Conservation (phyloP, 2,329 filamentous ascomycete species). For the Colletotrichum filicis region DNA sequence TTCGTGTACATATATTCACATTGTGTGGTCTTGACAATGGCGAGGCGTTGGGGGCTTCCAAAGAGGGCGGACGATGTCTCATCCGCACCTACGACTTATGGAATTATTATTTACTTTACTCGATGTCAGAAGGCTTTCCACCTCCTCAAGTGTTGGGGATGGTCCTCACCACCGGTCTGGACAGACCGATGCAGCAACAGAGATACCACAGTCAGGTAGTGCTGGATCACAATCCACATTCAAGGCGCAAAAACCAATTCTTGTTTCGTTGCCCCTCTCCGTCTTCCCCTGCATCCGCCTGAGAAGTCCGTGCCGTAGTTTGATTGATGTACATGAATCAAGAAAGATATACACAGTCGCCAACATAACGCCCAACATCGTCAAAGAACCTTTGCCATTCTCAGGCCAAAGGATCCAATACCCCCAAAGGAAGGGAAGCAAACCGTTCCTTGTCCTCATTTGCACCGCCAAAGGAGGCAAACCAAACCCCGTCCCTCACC, state of each 20-base stretch:
- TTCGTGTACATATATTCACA: constrained; percentile 18
- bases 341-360: neutral
- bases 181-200: constrained; percentile 8
- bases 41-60: constrained; percentile 29
- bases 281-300: neutral
- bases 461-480: neutral
- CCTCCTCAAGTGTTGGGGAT: neutral
- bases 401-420: neutral
- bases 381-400: neutral
- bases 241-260: constrained; percentile 15
- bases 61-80: neutral
- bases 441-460: neutral
- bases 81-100: constrained; percentile 18
- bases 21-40: constrained; percentile 11
- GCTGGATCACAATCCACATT: constrained; percentile 31
- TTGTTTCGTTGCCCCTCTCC: constrained; percentile 3
- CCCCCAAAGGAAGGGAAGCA: neutral
- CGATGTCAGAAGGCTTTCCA: constrained; percentile 1
- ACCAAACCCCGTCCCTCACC: neutral
- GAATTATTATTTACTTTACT: constrained; percentile 24
- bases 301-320: neutral
- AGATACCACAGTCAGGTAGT: constrained; percentile 15
- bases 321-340: constrained; percentile 4
- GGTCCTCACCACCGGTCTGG: constrained; percentile 7
- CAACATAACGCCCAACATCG: neutral